Evolutionary conservation across 495 filamentous ascomycete species (phyloP).

Genomic region (Aspergillus incahuasiensis): DNA sequence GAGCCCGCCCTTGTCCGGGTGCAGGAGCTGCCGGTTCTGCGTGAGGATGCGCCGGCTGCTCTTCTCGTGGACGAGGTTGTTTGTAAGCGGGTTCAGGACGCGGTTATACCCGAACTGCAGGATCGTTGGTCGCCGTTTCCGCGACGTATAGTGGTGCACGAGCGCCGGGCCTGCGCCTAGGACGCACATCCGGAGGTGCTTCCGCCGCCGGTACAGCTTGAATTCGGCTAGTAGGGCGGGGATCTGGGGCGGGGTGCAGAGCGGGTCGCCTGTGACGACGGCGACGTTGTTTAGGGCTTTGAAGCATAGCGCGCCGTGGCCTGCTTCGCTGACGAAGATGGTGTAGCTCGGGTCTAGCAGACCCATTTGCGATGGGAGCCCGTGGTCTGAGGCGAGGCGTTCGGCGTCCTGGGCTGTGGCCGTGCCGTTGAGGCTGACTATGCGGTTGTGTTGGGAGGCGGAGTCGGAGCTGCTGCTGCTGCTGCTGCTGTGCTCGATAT

Average conservation of each 20-base stretch:
- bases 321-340: constrained; percentile 35
- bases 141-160: constrained; percentile 11
- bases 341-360: constrained; percentile 41
- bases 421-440: neutral
- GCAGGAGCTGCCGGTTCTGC: constrained; percentile 34
- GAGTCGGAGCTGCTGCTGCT: neutral
- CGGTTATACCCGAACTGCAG: constrained; percentile 40
- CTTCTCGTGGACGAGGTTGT: constrained; percentile 35
- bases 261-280: constrained; percentile 38
- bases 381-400: constrained; percentile 27
- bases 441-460: neutral
- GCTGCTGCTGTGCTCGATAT: neutral
- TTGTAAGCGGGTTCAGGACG: constrained; percentile 38
- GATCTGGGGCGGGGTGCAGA: constrained; percentile 26
- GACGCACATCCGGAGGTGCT: constrained; percentile 31
- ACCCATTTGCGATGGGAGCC: constrained; percentile 42
- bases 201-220: constrained; percentile 24
- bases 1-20: constrained; percentile 31
- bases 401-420: constrained; percentile 1
- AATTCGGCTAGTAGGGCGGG: constrained; percentile 33
- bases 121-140: constrained; percentile 27
- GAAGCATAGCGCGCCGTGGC: constrained; percentile 36
- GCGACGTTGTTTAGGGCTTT: constrained; percentile 35
- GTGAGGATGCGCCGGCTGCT: constrained; percentile 34
- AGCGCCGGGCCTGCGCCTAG: constrained; percentile 30